phyloP scores from a whole-genome alignment of 2,329 filamentous ascomycete species.

The Talaromyces sp. region DNA sequence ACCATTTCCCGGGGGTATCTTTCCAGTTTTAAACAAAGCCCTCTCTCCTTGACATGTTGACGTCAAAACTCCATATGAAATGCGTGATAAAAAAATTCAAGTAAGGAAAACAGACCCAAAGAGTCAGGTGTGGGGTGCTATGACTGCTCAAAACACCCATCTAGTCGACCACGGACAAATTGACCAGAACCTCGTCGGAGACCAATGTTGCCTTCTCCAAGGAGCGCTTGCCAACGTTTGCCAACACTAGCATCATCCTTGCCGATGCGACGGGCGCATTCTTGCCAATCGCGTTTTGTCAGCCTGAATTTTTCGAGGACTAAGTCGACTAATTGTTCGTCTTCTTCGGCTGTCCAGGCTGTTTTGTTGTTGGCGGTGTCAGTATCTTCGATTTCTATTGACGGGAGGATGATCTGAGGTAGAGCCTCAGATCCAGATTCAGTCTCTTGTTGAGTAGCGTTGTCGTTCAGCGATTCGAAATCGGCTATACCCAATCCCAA shows the following conservation, averaged over 20 bases:
- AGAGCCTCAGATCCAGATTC: conserved; percentile 16
- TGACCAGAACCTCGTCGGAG: conserved; percentile 30
- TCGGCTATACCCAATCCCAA: conserved; percentile 40
- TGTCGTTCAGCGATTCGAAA: conserved; percentile 36
- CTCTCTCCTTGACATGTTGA: conserved; percentile 6
- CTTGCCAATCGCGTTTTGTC: conserved; percentile 41
- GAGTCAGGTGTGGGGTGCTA: conserved; percentile 15
- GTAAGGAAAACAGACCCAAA: background rate
- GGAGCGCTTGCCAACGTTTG: conserved; percentile 39
- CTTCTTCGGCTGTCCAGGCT: conserved; percentile 39
- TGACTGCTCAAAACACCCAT: conserved; percentile 22
- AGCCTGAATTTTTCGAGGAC: conserved; percentile 43
- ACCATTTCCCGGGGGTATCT: conserved; percentile 56
- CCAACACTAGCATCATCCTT: conserved; percentile 38
- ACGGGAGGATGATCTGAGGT: conserved; percentile 29
- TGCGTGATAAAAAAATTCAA: conserved; percentile 3
- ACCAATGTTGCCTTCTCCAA: conserved; percentile 41
- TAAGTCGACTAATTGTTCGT: conserved; percentile 38
- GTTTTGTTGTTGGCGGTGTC: conserved; percentile 9
- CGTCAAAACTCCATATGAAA: conserved; percentile 13
- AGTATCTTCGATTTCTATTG: conserved; percentile 29
- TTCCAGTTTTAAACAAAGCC: conserved; percentile 56
- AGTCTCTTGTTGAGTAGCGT: background rate
- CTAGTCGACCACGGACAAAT: conserved; percentile 23
- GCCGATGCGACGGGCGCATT: conserved; percentile 41